Base-by-base conservation (phyloP, 1,139 yeast species). In the Candida pseudoviswanathii region DNA sequence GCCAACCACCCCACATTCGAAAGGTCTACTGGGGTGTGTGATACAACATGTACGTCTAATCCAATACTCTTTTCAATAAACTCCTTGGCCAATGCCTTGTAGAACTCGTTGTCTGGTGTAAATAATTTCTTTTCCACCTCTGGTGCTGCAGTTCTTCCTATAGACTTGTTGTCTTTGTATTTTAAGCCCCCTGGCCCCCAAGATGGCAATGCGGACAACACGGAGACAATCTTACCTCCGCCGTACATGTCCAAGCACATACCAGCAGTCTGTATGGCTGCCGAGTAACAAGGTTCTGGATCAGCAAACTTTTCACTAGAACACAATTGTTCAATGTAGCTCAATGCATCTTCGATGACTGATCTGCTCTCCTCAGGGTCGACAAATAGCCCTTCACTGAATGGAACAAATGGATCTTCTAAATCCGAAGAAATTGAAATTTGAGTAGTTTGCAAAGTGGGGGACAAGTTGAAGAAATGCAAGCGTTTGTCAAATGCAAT, bases 101-200 rank as follows among this genome's bases (percentile, higher is more conserved):
- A 91, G 61, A 77, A 89, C 25, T 78, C 84, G 57, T 77, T 82
- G 47, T 83, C 85, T 4, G 92, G 80, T 30, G 77, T 72, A 57
- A 84, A 78, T 16, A 84, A 65, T 11, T 64, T 68, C 54, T 75
- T 80, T 50, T 86, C 92, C 46, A 78, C 79, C 40, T 82, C 85
- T 0, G 84, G 81, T 22, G 70, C 65, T 25, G 68, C 70, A 3
- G 67, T 56, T 45, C 75, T 63, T 3, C 77, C 76, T 21, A 72
- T 66, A 5, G 65, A 58, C 42, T 65, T 59, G 54, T 70, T 70
- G 38, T 73, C 77, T 56, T 89, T 84, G 51, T 80, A 73, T 21
- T 75, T 73, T 45, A 92, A 75, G n/a, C 80, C 75, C 2, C 98
- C 98, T 0, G 94, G 89, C 0, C 97, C 97, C 79, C 85, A 79